A percentile compares a stretch with the other conserved stretches of the same genome.
Conservation (phyloP, 305 asterid genomes). For the Plantago lanceolata region DNA sequence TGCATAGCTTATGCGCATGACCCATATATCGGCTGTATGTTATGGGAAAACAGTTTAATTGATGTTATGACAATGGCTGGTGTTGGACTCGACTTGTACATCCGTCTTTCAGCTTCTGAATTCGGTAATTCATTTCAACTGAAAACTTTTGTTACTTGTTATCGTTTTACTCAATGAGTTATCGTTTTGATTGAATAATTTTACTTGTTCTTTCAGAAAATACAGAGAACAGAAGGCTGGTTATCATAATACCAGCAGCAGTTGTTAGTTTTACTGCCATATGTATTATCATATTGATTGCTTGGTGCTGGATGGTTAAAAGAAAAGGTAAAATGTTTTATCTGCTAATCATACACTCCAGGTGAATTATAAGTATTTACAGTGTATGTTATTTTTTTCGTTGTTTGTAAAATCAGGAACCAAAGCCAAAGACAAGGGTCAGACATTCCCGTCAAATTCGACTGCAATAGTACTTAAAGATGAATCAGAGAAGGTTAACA, state of each 20-base stretch:
- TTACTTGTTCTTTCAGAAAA: conserved; percentile 20
- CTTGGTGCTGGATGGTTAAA: conserved; percentile 29
- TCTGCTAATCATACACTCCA: neutral
- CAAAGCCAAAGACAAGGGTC: conserved; percentile 11
- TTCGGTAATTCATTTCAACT: conserved; percentile 24
- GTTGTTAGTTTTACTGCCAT: conserved; percentile 19
- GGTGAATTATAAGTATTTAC: neutral
- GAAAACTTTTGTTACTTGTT: neutral
- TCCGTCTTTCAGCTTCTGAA: conserved; percentile 32
- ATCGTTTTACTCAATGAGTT: neutral
- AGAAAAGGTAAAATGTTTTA: conserved; percentile 32
- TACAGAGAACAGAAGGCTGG: conserved; percentile 22
- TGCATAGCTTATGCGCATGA: conserved; percentile 47
- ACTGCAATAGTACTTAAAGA: conserved; percentile 30
- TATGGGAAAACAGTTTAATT: conserved; percentile 27
- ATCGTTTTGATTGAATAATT: neutral
- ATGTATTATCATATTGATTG: conserved; percentile 23
- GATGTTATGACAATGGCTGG: conserved; percentile 26
- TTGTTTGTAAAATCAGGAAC: conserved; percentile 20
- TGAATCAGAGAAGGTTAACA: conserved; percentile 26
- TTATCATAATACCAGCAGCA: conserved; percentile 29
- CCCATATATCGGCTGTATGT: conserved; percentile 39
- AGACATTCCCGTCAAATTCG: conserved; percentile 19
- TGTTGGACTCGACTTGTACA: conserved; percentile 23
- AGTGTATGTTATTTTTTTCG: neutral